Evolutionary conservation across 176 grass and related monocot species (phyloP), one percentile per base, ranked within the genome.

Genomic region (Cenchrus purpureus): DNA sequence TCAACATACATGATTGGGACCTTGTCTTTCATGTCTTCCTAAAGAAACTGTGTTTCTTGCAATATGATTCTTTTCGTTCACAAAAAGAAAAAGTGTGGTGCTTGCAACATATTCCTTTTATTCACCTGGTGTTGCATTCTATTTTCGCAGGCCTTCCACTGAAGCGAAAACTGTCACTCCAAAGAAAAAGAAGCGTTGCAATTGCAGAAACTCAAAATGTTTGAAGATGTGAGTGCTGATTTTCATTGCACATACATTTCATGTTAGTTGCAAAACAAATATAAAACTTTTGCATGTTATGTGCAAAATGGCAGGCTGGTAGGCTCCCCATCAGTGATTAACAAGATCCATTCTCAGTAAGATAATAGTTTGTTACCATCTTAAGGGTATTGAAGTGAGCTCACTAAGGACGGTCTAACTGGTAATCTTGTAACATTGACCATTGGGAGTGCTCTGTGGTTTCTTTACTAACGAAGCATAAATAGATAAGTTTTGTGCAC

Each of bases 191-290:
- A 94, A 87, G 82, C 88, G 85, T 29, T 94, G 92, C 77, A 94
- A 94, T 61, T 94, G 92, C 83, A 91, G 84, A 79, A 83, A 94
- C 56, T 94, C 92, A 14, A 84, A 77, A 89, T 94, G 89, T 84
- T 87, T 94, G 78, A 94, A 94, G 78, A 79, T 94, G 92, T 91
- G 88, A 68, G 92, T 89, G 40, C 44, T 68, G 37, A 58, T 43
- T 69, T 25, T 19, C 6, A 45, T 62, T 74, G 44, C 50, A 59
- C 48, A 46, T 76, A 56, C 54, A 76, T 3, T 70, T 76, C 40
- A 70, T 83, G 65, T 78, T 71, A 31, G 50, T 28, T 37, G 29
- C 9, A 28, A 68, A 43, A 13, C 6, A 80, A 80, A 75, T 68
- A 70, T 79, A 43, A 82, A 65, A 70, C 53, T 53, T 43, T 81